Evolutionary conservation across 306 rosid genomes (phyloP).

Genomic region (Fragaria ananassa): DNA sequence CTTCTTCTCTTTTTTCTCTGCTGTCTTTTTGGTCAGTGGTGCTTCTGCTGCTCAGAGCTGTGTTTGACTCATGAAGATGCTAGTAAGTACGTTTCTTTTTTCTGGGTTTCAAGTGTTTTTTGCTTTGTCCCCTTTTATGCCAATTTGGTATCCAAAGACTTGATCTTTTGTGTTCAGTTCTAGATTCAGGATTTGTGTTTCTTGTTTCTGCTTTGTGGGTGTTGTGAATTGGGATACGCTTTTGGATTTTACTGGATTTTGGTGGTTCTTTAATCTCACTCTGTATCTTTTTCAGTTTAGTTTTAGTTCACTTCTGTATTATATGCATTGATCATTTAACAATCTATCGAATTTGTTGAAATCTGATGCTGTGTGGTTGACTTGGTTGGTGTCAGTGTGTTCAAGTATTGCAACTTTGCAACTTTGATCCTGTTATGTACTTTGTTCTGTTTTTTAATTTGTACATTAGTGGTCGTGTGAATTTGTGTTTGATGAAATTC

Average conservation of each 20-base stretch:
- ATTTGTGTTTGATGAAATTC: not conserved
- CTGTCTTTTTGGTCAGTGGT: conserved; percentile 39
- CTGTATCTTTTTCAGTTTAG: not conserved
- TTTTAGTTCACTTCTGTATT: not conserved
- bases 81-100: conserved; percentile 93
- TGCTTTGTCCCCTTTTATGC: not conserved
- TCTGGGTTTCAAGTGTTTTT: conserved; percentile 3
- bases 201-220: conserved; percentile 16
- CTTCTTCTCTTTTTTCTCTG: conserved; percentile 22
- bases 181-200: not conserved
- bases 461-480: not conserved
- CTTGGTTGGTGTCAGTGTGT: not conserved
- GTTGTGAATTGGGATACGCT: not conserved
- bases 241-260: conserved; percentile 3
- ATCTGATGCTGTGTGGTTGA: not conserved
- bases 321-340: conserved; percentile 11
- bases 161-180: conserved; percentile 14
- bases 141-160: conserved; percentile 25
- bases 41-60: conserved; percentile 38
- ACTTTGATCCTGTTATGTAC: not conserved
- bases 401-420: not conserved
- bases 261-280: conserved; percentile 8
- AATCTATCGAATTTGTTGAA: not conserved
- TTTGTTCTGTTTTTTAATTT: not conserved
- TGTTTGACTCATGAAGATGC: conserved; percentile 69